Evolutionary conservation across 257 asterid species (phyloP), one percentile per base, ranked within the genome.

Genomic region (Paulownia fortunei): DNA sequence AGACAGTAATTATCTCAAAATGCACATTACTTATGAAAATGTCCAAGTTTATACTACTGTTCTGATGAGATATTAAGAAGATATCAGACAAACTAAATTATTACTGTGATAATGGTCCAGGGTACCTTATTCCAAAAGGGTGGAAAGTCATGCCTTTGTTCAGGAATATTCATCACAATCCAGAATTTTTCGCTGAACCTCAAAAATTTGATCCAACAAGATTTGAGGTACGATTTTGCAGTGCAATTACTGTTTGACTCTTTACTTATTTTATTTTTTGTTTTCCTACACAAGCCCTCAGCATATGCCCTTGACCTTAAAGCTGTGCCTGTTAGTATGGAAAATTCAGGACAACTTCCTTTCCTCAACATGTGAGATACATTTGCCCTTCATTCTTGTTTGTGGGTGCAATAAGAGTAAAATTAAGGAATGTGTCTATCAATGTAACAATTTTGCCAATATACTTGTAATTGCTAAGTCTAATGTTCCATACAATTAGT

Each of bases 71-170:
- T 41, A 49, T 12, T 1, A 52, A 52, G 3, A 6, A n/a, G 8
- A 52, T 2, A 6, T 16, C 5, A n/a, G 61, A 54, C 30, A 18
- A 66, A 41, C 12, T 39, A 15, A 60, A 37, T 37, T 8, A 42
- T 42, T 41, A 8, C 0, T 19, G 56, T 74, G 24, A 65, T 62
- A 27, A 34, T 56, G 19, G 9, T 51, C 2, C 87, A 94, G 99
- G 98, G 24, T 88, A 82, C 86, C 88, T 86, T 39, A 94, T 94
- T 80, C 99, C 97, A 69, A 94, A 90, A 81, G 99, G 99, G 55
- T 94, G 99, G 99, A 94, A 94, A 83, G 98, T 91, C 0, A 83
- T 94, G 98, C 99, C 99, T 52, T 82, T 92, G 76, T 90, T 94
- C 76, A 91, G 98, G 88, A 94, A 88, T 79, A 92, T 92, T 80